A percentile compares a stretch with the other conserved stretches of the same genome.
These are phyloP conservation scores for Serendipita sp. DNA, from an alignment of 768 basidiomycete genomes.

Conservation along the genomic window DNA sequence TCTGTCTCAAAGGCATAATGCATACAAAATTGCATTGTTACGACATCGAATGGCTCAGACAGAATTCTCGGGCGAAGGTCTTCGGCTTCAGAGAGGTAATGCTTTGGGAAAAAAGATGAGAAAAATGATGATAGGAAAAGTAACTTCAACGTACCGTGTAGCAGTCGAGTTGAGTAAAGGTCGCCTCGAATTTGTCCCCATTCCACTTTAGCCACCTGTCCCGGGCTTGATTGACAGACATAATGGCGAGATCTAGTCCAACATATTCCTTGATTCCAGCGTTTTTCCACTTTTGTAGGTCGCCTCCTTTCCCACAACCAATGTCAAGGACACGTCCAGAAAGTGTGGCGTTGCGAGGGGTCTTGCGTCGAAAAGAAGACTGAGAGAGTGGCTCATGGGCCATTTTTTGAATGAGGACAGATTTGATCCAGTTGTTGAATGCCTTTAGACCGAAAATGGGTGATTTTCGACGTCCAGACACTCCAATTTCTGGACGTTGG, in stretches of 20 bases:
- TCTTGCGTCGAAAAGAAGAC: constrained; percentile 19
- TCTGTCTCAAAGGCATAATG: constrained; percentile 96
- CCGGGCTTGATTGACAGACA: constrained; percentile 82
- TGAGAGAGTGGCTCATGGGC: constrained; percentile 50
- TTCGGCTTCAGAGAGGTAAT: background rate
- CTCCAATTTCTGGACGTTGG: constrained; percentile 78
- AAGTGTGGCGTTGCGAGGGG: background rate
- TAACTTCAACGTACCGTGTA: constrained; percentile 32
- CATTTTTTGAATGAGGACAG: constrained; percentile 84
- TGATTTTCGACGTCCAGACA: constrained; percentile 66
- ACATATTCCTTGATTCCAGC: constrained; percentile 65
- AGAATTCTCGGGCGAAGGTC: background rate
- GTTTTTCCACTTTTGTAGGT: constrained; percentile 88
- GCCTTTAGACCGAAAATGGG: constrained; percentile 93
- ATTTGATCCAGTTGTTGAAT: constrained; percentile 99
- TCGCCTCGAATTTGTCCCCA: constrained; percentile 43
- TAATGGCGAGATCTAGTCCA: constrained; percentile 74
- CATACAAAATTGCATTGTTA: constrained; percentile 99
- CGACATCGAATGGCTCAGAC: constrained; percentile 62
- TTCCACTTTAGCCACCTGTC: constrained; percentile 41
- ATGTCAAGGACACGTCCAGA: constrained; percentile 80
- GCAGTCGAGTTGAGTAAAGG: constrained; percentile 79
- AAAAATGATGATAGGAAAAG: background rate
- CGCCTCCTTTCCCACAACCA: constrained; percentile 98
- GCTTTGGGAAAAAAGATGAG: background rate